These are phyloP conservation scores for Syzygium oleosum DNA, from an alignment of 345 rosid species.

Conservation along the genomic window DNA sequence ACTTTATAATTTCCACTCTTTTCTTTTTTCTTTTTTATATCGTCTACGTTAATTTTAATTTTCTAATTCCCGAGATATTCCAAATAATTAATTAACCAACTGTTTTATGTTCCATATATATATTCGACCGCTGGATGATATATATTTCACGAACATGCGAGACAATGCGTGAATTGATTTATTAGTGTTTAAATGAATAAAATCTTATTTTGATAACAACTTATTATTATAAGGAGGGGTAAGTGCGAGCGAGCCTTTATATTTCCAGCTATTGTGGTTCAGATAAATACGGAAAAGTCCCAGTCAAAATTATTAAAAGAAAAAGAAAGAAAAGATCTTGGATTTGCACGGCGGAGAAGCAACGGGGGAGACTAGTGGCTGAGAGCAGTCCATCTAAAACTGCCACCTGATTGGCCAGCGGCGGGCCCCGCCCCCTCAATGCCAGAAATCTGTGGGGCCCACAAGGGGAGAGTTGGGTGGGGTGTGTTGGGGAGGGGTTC, in stretches of 20 bases:
- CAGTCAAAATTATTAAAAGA: neutral
- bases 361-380: slow-evolving; percentile 25
- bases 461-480: neutral
- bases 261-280: neutral
- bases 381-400: slow-evolving; percentile 36
- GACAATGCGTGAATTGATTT: neutral
- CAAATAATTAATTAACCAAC: neutral
- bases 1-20: neutral
- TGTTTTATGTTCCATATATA: neutral
- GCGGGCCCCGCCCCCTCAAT: slow-evolving; percentile 4
- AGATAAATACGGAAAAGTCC: neutral
- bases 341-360: slow-evolving; percentile 33
- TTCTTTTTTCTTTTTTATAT: neutral
- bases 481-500: neutral
- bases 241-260: neutral
- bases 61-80: neutral
- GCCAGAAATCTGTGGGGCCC: neutral
- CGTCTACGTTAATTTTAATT: neutral
- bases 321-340: neutral
- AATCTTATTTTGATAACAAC: neutral
- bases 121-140: neutral
- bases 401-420: slow-evolving; percentile 4
- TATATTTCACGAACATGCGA: neutral
- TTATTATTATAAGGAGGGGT: neutral
- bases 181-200: neutral